These are phyloP conservation scores for Micractinium sp. DNA, from an alignment of 139 green algal species.

Conservation along the genomic window DNA sequence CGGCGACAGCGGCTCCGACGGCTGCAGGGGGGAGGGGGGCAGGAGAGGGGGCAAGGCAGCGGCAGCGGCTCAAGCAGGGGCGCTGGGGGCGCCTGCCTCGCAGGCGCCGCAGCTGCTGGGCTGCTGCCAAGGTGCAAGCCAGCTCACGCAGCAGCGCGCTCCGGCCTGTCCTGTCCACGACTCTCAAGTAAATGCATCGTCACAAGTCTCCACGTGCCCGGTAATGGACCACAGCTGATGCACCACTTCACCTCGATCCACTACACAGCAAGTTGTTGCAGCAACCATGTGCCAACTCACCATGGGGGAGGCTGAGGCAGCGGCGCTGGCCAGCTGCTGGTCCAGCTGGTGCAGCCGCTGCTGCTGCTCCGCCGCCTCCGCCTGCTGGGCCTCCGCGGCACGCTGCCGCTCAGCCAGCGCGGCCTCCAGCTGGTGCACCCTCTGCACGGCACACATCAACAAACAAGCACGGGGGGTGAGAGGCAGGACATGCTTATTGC, in stretches of 20 bases:
- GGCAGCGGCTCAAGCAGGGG: too few relatives aligned
- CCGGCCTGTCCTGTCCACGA: too few relatives aligned
- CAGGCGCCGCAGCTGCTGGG: not conserved
- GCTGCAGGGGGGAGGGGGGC: not conserved
- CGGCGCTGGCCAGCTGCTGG: not conserved
- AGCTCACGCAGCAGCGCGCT: too few relatives aligned
- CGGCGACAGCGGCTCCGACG: not conserved
- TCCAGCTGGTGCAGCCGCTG: constrained; percentile 7
- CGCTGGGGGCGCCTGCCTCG: too few relatives aligned
- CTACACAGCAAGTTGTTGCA: too few relatives aligned
- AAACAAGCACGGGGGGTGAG: not conserved
- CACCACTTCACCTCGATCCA: too few relatives aligned
- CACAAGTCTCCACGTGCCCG: too few relatives aligned
- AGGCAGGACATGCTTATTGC: not conserved
- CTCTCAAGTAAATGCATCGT: too few relatives aligned
- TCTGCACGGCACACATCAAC: not conserved
- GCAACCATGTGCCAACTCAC: not conserved
- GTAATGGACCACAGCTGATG: too few relatives aligned
- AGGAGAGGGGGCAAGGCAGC: not conserved
- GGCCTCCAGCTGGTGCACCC: not conserved
- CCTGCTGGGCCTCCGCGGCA: not conserved
- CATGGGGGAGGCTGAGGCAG: constrained; percentile 5
- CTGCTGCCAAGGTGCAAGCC: too few relatives aligned
- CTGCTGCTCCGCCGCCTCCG: constrained; percentile 18
- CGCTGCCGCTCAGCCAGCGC: constrained; percentile 15